Conservation (phyloP, 768 basidiomycete species). For the Suillus decipiens region DNA sequence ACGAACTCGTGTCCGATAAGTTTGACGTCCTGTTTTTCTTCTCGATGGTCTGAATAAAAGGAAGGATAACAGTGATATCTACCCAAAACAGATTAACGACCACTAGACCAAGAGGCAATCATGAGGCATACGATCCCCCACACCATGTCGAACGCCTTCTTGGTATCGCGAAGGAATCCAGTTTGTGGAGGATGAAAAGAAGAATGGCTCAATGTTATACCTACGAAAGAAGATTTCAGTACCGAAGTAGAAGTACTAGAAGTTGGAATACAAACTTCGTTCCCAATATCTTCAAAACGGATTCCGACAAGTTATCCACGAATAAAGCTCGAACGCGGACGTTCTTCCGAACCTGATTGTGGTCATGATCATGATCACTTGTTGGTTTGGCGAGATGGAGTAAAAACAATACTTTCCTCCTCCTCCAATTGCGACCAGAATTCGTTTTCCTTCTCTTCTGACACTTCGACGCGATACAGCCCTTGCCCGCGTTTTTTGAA, state of each 20-base stretch:
- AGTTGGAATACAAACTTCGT: slow-evolving; percentile 25
- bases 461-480: background rate
- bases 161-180: slow-evolving; percentile 64
- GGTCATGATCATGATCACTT: background rate
- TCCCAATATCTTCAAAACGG: slow-evolving; percentile 37
- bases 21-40: slow-evolving; percentile 15
- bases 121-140: background rate
- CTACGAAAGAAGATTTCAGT: slow-evolving; percentile 15
- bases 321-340: slow-evolving; percentile 21
- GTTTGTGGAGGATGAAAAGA: slow-evolving; percentile 42
- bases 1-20: background rate
- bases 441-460: background rate
- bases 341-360: slow-evolving; percentile 31
- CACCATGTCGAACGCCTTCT: slow-evolving; percentile 34
- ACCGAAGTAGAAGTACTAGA: background rate
- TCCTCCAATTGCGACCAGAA: slow-evolving; percentile 32
- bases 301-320: background rate
- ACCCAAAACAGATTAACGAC: slow-evolving; percentile 30
- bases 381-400: background rate
- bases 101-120: background rate
- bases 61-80: slow-evolving; percentile 27
- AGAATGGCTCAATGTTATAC: slow-evolving; percentile 39
- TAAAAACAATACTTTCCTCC: slow-evolving; percentile 20
- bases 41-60: slow-evolving; percentile 40
- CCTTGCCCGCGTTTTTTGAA: slow-evolving; percentile 17